Evolutionary conservation across 73 alveolate species (phyloP).

Genomic region (Blepharisma stoltei): DNA sequence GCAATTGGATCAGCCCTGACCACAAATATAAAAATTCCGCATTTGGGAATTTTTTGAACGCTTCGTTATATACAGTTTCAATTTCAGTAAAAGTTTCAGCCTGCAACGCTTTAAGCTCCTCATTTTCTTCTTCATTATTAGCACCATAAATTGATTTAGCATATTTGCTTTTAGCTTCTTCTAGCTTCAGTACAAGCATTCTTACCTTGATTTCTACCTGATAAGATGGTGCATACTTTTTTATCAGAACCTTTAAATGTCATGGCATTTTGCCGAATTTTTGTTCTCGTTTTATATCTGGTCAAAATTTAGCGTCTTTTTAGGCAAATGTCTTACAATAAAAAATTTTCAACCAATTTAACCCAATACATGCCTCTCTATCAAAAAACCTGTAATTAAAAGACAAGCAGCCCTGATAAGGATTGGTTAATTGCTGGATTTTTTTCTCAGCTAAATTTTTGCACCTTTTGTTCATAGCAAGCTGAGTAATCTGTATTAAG

Average conservation of each 20-base stretch:
- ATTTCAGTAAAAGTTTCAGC: neutral
- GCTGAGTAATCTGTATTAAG: neutral
- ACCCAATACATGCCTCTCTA: no score
- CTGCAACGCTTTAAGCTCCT: neutral
- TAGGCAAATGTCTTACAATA: no score
- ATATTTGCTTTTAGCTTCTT: neutral
- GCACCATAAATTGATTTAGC: neutral
- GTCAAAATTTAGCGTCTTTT: no score
- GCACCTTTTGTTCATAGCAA: neutral
- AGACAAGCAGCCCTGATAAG: no score
- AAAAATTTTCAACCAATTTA: no score
- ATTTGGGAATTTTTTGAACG: constrained; percentile 17
- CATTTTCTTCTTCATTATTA: constrained; percentile 7
- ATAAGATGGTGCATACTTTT: no score
- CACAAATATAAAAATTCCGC: constrained; percentile 10
- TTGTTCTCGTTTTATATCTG: no score
- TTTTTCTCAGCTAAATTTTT: neutral
- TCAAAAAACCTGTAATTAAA: no score
- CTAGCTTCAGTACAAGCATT: neutral
- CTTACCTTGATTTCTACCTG: constrained; percentile 7
- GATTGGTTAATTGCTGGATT: neutral
- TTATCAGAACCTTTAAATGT: no score
- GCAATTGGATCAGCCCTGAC: constrained; percentile 19
- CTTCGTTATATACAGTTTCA: neutral
- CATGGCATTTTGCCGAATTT: no score